phyloP scores from a whole-genome alignment of 1,284 basidiomycete genomes.

The Rhodofomes roseus region DNA sequence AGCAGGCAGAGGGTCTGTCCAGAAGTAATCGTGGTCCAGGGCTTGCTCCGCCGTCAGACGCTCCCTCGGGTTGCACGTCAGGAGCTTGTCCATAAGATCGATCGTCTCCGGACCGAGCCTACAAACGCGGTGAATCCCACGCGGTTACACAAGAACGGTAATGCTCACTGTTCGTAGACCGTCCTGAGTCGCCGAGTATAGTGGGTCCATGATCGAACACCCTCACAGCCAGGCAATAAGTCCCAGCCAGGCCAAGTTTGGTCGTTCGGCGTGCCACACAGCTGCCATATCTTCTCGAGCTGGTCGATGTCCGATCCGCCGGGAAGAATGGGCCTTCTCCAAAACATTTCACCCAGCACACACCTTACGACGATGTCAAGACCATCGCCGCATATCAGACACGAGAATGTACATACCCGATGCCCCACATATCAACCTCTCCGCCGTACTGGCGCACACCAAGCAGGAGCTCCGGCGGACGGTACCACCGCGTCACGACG shows the following conservation, averaged over 20 bases:
- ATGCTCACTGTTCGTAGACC: slow-evolving; percentile 55
- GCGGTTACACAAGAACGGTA: background rate
- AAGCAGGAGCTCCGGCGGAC: slow-evolving; percentile 92
- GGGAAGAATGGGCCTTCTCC: slow-evolving; percentile 82
- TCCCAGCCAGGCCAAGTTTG: slow-evolving; percentile 83
- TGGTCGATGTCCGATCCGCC: slow-evolving; percentile 91
- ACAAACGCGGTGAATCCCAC: slow-evolving; percentile 11
- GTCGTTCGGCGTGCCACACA: slow-evolving; percentile 87
- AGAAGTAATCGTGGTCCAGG: slow-evolving; percentile 91
- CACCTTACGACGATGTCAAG: slow-evolving; percentile 47
- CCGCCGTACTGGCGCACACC: slow-evolving; percentile 89
- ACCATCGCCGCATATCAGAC: background rate
- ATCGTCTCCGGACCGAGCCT: slow-evolving; percentile 74
- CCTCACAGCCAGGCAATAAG: slow-evolving; percentile 76
- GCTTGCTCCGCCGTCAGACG: slow-evolving; percentile 88
- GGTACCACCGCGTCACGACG: slow-evolving; percentile 99
- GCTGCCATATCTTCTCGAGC: slow-evolving; percentile 81
- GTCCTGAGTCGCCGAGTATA: slow-evolving; percentile 51
- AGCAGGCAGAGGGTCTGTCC: slow-evolving; percentile 83
- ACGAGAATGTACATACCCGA: slow-evolving; percentile 62
- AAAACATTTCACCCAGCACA: slow-evolving; percentile 96
- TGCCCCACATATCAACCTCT: slow-evolving; percentile 98
- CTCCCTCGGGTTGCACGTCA: slow-evolving; percentile 89
- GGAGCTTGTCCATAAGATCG: slow-evolving; percentile 88
- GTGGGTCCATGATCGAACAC: slow-evolving; percentile 57